These are phyloP conservation scores for Physcia stellaris DNA, from an alignment of 495 filamentous ascomycete genomes.

Conservation along the genomic window DNA sequence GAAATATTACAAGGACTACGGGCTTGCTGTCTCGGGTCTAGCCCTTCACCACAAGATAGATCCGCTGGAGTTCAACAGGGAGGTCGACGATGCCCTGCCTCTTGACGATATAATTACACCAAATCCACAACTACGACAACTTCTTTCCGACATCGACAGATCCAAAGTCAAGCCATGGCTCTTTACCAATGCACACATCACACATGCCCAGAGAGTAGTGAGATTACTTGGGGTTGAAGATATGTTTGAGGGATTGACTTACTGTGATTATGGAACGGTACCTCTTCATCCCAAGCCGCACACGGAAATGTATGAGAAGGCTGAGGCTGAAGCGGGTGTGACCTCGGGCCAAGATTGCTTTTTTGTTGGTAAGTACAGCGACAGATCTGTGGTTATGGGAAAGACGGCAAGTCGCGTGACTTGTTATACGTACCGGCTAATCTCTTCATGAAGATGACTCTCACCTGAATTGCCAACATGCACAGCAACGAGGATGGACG, in stretches of 20 bases:
- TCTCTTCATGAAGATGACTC: conserved; percentile 72
- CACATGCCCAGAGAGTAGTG: conserved; percentile 71
- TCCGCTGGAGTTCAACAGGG: conserved; percentile 81
- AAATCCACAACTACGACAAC: conserved; percentile 53
- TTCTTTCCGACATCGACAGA: conserved; percentile 68
- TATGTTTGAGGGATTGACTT: conserved; percentile 85
- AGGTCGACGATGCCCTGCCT: conserved; percentile 91
- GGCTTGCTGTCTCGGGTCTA: conserved; percentile 89
- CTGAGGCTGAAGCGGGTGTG: conserved; percentile 47
- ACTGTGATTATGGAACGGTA: conserved; percentile 63
- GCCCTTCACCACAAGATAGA: conserved; percentile 93
- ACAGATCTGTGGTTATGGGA: too few relatives aligned
- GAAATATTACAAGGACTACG: conserved; percentile 91
- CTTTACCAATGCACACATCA: conserved; percentile 92
- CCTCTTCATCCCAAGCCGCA: conserved; percentile 76
- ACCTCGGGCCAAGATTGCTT: conserved; percentile 50
- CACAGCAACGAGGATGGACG: conserved; percentile 65
- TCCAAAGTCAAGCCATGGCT: conserved; percentile 80
- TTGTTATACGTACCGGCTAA: too few relatives aligned
- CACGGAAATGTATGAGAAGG: conserved; percentile 72
- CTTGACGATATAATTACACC: conserved; percentile 71
- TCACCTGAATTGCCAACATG: conserved; percentile 54
- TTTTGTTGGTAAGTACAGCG: conserved; percentile 62
- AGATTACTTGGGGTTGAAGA: conserved; percentile 70
- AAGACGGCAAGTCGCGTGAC: too few relatives aligned